Evolutionary conservation across 139 green algal genomes (phyloP), one percentile per base, ranked within the genome.

Genomic region (Chlorella sp.): DNA sequence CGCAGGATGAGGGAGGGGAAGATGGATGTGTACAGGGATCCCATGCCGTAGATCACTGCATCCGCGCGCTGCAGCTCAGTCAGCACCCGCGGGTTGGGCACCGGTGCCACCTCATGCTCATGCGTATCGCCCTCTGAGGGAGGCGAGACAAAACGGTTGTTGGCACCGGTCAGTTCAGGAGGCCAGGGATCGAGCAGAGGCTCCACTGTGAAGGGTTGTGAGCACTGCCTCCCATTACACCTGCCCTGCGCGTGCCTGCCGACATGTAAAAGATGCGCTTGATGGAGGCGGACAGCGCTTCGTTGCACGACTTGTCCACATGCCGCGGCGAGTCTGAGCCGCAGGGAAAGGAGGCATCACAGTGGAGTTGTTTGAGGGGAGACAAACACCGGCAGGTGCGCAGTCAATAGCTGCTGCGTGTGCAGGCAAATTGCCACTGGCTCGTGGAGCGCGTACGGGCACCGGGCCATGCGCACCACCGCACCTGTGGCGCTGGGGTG

Each of bases 21-120:
- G 85, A 99, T 97, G 88, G 90, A 96, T 41, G 98, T 99, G 92
- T 98, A 99, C 2, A 99, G 92, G 2, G 95, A 98, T 63, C 98
- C 98, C 93, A 99, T 99, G 88, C 95, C 98, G 78, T 98, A 99
- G 6, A 99, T 83, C 34, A 99, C 85, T 12, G 91, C 95, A 65
- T 99, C 95, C 3, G 92, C 90, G 0, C 72, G 34, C 25, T 78
- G 55, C 13, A 99, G 44, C 76, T 96, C 86, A 18, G 73, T 21
- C 36, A 94, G 83, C 64, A 92, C 88, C 5, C 79, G 70, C 1
- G 92, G 91, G 88, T 99, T 99, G 73, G 95, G 91, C 1, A 78
- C 62, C 6, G 96, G 96, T 32, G 93, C 94, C 56, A 99, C 95
- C 93, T 99, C 51, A 39, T 68, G 34, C 32, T 78, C 74, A 25